Percentiles rank a stretch among this genome's conserved stretches.
Conservation (phyloP, 169 alveolate genomes). For the Plasmodium fragile region DNA sequence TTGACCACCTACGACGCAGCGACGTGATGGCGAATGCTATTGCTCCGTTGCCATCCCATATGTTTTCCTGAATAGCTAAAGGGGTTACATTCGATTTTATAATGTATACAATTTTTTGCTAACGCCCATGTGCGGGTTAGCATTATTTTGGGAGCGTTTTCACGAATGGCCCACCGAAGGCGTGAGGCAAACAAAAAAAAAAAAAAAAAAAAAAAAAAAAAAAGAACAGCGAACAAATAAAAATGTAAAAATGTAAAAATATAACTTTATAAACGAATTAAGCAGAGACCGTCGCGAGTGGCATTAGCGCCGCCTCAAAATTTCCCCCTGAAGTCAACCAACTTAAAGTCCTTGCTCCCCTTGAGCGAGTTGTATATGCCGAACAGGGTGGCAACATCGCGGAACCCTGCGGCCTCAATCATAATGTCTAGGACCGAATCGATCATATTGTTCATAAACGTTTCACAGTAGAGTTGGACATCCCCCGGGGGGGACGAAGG, state of each 20-base stretch:
- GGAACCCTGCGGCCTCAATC: slow-evolving; percentile 39
- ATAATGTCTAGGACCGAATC: slow-evolving; percentile 40
- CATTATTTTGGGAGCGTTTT: background rate
- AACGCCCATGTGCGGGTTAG: background rate
- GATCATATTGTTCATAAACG: slow-evolving; percentile 45
- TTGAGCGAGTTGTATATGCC: slow-evolving; percentile 59
- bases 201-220: too few species aligned
- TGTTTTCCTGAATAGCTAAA: background rate
- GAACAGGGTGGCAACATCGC: slow-evolving; percentile 17
- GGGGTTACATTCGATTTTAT: background rate
- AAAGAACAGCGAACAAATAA: background rate
- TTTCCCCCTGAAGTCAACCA: slow-evolving; percentile 21
- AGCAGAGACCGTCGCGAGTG: background rate
- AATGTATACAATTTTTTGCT: background rate
- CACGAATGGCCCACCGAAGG: background rate
- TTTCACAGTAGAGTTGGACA: slow-evolving; percentile 12
- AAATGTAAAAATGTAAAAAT: too few species aligned
- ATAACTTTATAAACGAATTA: background rate
- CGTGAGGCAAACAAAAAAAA: background rate
- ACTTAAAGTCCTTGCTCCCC: slow-evolving; percentile 35
- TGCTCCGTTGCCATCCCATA: too few species aligned
- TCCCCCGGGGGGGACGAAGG: background rate
- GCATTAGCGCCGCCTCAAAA: background rate
- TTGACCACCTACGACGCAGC: too few species aligned
- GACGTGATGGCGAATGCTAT: too few species aligned